Conservation (phyloP, 768 basidiomycete species). For the Crassisporium funariophilum region DNA sequence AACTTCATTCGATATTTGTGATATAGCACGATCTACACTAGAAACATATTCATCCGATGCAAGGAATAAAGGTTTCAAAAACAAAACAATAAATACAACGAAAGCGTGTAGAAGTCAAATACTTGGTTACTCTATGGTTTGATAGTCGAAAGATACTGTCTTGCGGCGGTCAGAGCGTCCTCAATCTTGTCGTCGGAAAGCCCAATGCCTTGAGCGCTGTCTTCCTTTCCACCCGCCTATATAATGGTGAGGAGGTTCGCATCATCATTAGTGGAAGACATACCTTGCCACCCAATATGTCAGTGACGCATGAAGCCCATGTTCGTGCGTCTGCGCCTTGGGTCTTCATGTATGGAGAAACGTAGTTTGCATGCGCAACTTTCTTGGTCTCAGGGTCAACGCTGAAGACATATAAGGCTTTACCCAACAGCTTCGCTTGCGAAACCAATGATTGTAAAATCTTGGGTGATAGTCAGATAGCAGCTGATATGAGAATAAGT, state of each 20-base stretch:
- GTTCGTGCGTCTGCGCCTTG: conserved; percentile 78
- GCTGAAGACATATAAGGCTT: conserved; percentile 89
- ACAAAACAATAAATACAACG: no score
- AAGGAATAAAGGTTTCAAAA: no score
- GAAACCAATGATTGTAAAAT: conserved; percentile 73
- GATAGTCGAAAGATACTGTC: conserved; percentile 17
- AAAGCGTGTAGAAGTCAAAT: no score
- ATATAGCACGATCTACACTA: no score
- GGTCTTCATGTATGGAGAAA: conserved; percentile 58
- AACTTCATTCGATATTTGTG: no score
- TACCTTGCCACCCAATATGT: conserved; percentile 90
- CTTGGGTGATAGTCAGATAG: conserved; percentile 35
- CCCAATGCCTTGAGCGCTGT: conserved; percentile 89
- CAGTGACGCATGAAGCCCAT: conserved; percentile 84
- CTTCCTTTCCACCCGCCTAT: conserved; percentile 95
- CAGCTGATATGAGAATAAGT: neutral
- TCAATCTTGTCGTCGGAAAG: conserved; percentile 19
- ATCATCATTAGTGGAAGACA: neutral
- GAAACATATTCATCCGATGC: no score
- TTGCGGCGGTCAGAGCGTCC: conserved; percentile 25
- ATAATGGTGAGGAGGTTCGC: conserved; percentile 8
- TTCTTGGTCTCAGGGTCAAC: conserved; percentile 67
- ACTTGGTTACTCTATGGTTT: conserved; percentile 8
- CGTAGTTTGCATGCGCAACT: conserved; percentile 86
- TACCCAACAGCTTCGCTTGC: conserved; percentile 79